Base-by-base conservation (phyloP, 495 filamentous ascomycete genomes). In the Aspergillus incahuasiensis region DNA sequence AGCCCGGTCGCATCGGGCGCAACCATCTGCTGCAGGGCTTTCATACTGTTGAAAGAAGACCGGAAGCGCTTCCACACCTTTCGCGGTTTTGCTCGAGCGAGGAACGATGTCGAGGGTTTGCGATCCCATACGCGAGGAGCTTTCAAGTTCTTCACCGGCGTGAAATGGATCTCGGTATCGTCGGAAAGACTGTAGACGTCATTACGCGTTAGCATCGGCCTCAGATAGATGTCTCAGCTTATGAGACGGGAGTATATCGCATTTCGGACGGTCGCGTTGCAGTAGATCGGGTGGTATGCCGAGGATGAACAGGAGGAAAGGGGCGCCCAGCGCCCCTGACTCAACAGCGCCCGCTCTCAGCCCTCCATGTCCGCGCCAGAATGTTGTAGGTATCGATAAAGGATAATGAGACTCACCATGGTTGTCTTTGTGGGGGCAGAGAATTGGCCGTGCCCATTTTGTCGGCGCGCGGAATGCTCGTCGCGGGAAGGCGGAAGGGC, bases 51-150 rank as follows among this genome's bases (percentile, higher is more conserved):
- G 48, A 76, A 75, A 6, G 72, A 72, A 4, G 68, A 59, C 16
- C 67, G 68, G 56, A 74, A 72, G 42, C 79, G 73, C 57, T 82
- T 82, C 79, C 79, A 82, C 44, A 82, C 59, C 47, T 80, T 81
- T 30, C 72, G 73, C 5, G 76, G 68, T 46, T 73, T 73, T 22
- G 70, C 63, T 19, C 69, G 74, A 22, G 67, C 56, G 44, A 66
- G 60, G 48, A 75, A 79, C 54, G 74, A 79, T 57, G 66, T 85
- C 67, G 73, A 80, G 62, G 78, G 82, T 74, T 67, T 80, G 73
- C 68, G 74, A 71, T 71, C 84, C 80, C 68, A 76, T 69, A 72
- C 67, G 69, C 62, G 82, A 55, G 66, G 77, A 39, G 54, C 65
- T 58, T 52, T 66, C 69, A 54, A 56, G 16, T 60, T 35, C 58